Conservation (phyloP, 2,329 filamentous ascomycete genomes). For the Pseudogymnoascus sp. region DNA sequence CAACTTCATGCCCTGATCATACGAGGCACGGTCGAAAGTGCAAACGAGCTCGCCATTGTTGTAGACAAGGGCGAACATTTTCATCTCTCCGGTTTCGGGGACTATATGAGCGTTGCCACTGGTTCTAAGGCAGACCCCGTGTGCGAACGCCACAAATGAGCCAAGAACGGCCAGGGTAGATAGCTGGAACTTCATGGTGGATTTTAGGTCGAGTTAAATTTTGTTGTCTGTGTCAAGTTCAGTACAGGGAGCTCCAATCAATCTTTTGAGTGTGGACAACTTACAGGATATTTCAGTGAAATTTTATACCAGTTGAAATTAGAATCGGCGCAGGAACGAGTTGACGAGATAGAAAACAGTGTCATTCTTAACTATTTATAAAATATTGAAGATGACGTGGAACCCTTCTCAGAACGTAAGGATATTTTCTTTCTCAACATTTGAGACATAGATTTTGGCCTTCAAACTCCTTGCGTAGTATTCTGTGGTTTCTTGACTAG, state of each 20-base stretch:
- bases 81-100: background rate
- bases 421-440: background rate
- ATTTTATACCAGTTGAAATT: background rate
- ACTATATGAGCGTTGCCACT: background rate
- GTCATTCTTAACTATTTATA: background rate
- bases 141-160: background rate
- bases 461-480: background rate
- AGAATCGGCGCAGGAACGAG: background rate
- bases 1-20: background rate
- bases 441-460: background rate
- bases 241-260: background rate
- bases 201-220: background rate
- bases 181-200: background rate
- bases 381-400: background rate
- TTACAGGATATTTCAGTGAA: background rate
- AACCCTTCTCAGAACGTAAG: background rate
- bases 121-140: background rate
- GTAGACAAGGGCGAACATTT: background rate
- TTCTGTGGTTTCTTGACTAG: background rate
- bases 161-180: background rate
- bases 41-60: background rate
- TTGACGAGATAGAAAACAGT: background rate
- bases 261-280: background rate
- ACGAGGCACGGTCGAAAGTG: background rate
- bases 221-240: background rate